Evolutionary conservation across 495 filamentous ascomycete species (phyloP).

Genomic region (Haplographium delicatum): DNA sequence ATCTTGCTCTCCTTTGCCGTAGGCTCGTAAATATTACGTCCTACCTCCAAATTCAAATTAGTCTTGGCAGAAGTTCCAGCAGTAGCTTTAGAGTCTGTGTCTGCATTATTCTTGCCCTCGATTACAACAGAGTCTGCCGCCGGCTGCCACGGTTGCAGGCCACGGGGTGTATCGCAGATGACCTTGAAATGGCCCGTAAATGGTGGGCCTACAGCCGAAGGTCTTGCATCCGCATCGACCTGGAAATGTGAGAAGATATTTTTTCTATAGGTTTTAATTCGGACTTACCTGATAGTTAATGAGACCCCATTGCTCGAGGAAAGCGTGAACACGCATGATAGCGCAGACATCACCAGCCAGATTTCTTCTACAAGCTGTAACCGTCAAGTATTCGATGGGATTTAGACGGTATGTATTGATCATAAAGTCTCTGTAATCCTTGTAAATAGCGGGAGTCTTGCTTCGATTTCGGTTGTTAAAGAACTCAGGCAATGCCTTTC

Average conservation of each 20-base stretch:
- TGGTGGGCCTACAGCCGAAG: slow-evolving; percentile 91
- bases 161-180: slow-evolving; percentile 89
- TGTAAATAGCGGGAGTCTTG: slow-evolving; percentile 96
- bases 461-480: slow-evolving; percentile 97
- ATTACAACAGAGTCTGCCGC: slow-evolving; percentile 69
- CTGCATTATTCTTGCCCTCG: slow-evolving; percentile 63
- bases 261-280: neutral
- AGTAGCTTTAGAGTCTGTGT: slow-evolving; percentile 71
- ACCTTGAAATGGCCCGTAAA: slow-evolving; percentile 97
- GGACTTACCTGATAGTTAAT: slow-evolving; percentile 92
- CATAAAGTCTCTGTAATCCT: slow-evolving; percentile 99
- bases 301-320: slow-evolving; percentile 98
- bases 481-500: slow-evolving; percentile 90
- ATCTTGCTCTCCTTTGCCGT: slow-evolving; percentile 78
- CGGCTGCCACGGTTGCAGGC: slow-evolving; percentile 91
- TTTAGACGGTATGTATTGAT: slow-evolving; percentile 97
- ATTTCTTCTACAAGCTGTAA: slow-evolving; percentile 95
- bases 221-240: slow-evolving; percentile 93
- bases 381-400: slow-evolving; percentile 91
- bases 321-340: slow-evolving; percentile 97
- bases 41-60: slow-evolving; percentile 82
- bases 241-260: slow-evolving; percentile 31
- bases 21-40: slow-evolving; percentile 91
- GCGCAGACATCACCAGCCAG: slow-evolving; percentile 96
- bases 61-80: slow-evolving; percentile 62